Conservation (phyloP, 805 yeast genomes). For the Hanseniaspora clermontiae region DNA sequence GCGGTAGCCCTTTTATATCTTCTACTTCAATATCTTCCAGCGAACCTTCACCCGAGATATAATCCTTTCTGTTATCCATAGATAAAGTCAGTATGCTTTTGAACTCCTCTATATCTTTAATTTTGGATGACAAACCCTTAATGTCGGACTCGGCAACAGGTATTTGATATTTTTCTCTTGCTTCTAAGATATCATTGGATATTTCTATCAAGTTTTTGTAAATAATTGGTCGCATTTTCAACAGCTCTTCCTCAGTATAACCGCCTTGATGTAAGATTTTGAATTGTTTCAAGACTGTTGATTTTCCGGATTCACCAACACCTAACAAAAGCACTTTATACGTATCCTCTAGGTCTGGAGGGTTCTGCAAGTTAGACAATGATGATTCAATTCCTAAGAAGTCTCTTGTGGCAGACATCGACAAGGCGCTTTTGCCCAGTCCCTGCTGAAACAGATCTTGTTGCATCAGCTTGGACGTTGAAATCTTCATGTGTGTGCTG, state of each 20-base stretch:
- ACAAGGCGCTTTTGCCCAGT: neutral
- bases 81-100: neutral
- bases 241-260: slow-evolving; percentile 42
- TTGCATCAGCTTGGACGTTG: neutral
- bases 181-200: slow-evolving; percentile 55
- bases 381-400: neutral
- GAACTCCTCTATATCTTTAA: neutral
- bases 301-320: slow-evolving; percentile 48
- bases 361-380: neutral
- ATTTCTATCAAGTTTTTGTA: slow-evolving; percentile 68
- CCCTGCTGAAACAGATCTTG: neutral
- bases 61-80: neutral
- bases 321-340: slow-evolving; percentile 63
- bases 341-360: neutral
- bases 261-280: slow-evolving; percentile 28
- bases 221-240: slow-evolving; percentile 66
- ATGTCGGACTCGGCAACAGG: slow-evolving; percentile 7
- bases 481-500: neutral
- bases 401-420: neutral
- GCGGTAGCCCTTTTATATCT: slow-evolving; percentile 33
- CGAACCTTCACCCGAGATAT: neutral
- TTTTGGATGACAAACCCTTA: neutral
- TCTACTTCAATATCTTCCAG: neutral
- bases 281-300: slow-evolving; percentile 31
- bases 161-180: slow-evolving; percentile 31